Conservation (phyloP, 208 protist genomes). For the Trypanosoma scelopori region DNA sequence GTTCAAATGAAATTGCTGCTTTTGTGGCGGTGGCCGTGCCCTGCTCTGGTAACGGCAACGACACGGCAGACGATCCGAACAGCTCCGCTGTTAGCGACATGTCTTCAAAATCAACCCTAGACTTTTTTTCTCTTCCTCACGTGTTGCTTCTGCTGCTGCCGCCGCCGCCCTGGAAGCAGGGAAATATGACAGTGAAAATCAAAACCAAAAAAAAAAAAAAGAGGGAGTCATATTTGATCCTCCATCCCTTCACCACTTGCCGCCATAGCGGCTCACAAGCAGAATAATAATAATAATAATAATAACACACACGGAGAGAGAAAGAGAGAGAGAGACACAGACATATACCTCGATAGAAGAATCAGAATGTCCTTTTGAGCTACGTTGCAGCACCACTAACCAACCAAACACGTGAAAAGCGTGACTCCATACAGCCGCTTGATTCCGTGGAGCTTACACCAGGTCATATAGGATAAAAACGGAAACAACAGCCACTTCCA, state of each 20-base stretch:
- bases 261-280: too few relatives aligned
- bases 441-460: too few relatives aligned
- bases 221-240: neutral
- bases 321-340: neutral
- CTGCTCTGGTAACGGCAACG: constrained; percentile 7
- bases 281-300: neutral
- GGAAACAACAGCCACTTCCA: too few relatives aligned
- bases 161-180: too few relatives aligned
- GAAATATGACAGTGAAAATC: constrained; percentile 10
- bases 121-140: neutral
- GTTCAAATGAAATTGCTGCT: constrained; percentile 34
- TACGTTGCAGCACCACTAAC: too few relatives aligned
- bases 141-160: neutral
- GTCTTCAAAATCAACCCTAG: neutral
- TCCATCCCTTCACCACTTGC: too few relatives aligned
- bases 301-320: neutral
- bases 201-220: constrained; percentile 11
- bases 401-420: too few relatives aligned
- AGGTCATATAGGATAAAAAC: too few relatives aligned
- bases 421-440: too few relatives aligned
- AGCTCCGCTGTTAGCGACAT: constrained; percentile 49
- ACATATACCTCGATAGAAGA: neutral
- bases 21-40: neutral
- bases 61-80: constrained; percentile 29
- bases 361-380: too few relatives aligned